These are phyloP conservation scores for Rostrohypoxylon terebratum DNA, from an alignment of 495 filamentous ascomycete genomes.

Conservation along the genomic window DNA sequence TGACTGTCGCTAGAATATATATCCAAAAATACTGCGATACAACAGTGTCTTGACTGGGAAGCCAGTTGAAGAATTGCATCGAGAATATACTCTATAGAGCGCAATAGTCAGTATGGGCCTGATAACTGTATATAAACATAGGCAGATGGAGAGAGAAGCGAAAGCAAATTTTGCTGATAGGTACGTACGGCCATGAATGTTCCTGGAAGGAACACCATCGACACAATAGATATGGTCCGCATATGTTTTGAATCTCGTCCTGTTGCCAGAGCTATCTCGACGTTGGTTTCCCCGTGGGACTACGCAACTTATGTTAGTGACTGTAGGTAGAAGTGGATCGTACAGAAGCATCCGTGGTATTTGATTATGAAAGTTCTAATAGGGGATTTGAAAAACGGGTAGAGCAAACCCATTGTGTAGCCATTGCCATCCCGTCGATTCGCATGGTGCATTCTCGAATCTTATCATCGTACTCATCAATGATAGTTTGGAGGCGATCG, in stretches of 20 bases:
- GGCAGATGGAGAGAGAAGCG: too few relatives aligned
- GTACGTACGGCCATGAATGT: constrained; percentile 51
- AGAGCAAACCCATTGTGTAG: constrained; percentile 51
- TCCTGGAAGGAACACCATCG: constrained; percentile 57
- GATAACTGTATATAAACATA: not conserved
- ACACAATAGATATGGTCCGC: constrained; percentile 51
- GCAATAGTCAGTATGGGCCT: not conserved
- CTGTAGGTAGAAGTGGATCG: not conserved
- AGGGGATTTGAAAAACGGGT: not conserved
- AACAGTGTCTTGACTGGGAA: not conserved
- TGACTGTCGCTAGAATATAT: constrained; percentile 20
- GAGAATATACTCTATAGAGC: constrained; percentile 28
- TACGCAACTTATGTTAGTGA: constrained; percentile 21
- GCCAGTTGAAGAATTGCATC: constrained; percentile 41
- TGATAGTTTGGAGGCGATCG: constrained; percentile 28
- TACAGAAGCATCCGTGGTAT: not conserved
- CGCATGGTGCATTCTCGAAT: constrained; percentile 54
- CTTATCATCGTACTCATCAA: constrained; percentile 53
- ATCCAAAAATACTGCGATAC: constrained; percentile 35
- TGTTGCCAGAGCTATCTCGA: constrained; percentile 45
- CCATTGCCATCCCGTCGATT: constrained; percentile 54
- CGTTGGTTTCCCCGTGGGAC: constrained; percentile 42
- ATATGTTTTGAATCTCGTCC: constrained; percentile 45
- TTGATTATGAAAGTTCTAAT: not conserved
- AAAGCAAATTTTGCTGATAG: not conserved